Conservation (phyloP, 2,329 filamentous ascomycete genomes). For the Aspergillus fumigatus region DNA sequence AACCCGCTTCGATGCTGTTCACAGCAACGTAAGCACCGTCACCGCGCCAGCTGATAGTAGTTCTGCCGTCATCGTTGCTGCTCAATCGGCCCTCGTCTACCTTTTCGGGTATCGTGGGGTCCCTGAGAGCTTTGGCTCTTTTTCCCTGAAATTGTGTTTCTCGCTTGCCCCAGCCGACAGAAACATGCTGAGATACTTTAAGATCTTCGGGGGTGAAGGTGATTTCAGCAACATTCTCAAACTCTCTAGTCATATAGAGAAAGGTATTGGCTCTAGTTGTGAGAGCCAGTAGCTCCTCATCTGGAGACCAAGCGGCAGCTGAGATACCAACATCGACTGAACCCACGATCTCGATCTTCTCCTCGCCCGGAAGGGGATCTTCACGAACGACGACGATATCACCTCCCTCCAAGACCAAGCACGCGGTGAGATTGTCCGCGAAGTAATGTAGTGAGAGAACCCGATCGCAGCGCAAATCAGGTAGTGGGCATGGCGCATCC, state of each 20-base stretch:
- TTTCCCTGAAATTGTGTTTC: conserved; percentile 97
- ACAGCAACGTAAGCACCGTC: conserved; percentile 89
- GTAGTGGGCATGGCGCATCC: conserved; percentile 78
- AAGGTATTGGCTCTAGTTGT: conserved; percentile 74
- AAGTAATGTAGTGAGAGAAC: conserved; percentile 81
- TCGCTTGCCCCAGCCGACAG: conserved; percentile 96
- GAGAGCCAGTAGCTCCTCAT: conserved; percentile 84
- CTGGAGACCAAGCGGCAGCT: conserved; percentile 87
- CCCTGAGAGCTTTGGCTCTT: conserved; percentile 76
- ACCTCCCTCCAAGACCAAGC: conserved; percentile 80
- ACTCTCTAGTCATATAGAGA: conserved; percentile 87
- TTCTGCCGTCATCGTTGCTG: conserved; percentile 64
- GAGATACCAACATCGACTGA: conserved; percentile 89
- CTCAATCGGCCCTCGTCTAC: conserved; percentile 80
- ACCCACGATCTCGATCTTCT: conserved; percentile 90
- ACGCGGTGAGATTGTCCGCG: conserved; percentile 70
- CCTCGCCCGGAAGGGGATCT: conserved; percentile 59
- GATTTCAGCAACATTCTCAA: conserved; percentile 77
- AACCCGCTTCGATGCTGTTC: conserved; percentile 66
- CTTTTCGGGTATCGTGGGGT: conserved; percentile 91
- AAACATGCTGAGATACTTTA: conserved; percentile 86
- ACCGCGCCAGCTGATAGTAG: conserved; percentile 84
- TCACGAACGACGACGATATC: conserved; percentile 86
- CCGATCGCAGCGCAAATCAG: conserved; percentile 68
- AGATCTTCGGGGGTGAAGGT: conserved; percentile 71